These are phyloP conservation scores for Parietichytrium sp. DNA, from an alignment of 108 stramenopile species.

Conservation along the genomic window DNA sequence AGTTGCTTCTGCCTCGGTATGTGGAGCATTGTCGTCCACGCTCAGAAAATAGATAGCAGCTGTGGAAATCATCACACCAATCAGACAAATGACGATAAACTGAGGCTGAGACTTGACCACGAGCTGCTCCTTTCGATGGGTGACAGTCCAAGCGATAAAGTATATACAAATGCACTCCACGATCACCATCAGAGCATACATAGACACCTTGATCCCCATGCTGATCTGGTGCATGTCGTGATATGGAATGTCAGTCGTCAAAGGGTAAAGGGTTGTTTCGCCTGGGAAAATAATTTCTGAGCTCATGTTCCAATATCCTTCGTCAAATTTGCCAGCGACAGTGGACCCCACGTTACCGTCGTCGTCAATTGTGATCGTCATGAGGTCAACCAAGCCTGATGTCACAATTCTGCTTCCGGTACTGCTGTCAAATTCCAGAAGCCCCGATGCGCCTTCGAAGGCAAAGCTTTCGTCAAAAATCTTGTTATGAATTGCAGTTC, in stretches of 20 bases:
- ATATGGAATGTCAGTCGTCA: not conserved
- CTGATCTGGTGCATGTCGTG: not conserved
- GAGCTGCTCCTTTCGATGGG: not conserved
- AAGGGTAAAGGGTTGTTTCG: not conserved
- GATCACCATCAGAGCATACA: not conserved
- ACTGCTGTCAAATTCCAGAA: not conserved
- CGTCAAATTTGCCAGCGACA: not conserved
- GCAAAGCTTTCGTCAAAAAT: not conserved
- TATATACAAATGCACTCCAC: not conserved
- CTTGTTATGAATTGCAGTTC: not conserved
- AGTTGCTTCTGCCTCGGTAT: not conserved
- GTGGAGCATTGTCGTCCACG: not conserved
- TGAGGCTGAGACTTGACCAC: slow-evolving; percentile 32
- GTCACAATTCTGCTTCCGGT: not conserved
- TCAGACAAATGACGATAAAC: not conserved
- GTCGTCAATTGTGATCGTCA: not conserved
- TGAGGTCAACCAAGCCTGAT: not conserved
- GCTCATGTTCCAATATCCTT: not conserved
- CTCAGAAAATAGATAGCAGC: not conserved
- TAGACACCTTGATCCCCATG: not conserved
- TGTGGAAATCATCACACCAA: slow-evolving; percentile 34
- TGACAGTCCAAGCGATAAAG: not conserved
- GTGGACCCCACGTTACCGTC: not conserved
- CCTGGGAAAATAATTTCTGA: not conserved
- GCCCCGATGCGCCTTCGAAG: not conserved